Percentiles rank a stretch among this genome's conserved stretches.
phyloP scores from a whole-genome alignment of 257 asterid genomes.

The Thymus mandschuricus region DNA sequence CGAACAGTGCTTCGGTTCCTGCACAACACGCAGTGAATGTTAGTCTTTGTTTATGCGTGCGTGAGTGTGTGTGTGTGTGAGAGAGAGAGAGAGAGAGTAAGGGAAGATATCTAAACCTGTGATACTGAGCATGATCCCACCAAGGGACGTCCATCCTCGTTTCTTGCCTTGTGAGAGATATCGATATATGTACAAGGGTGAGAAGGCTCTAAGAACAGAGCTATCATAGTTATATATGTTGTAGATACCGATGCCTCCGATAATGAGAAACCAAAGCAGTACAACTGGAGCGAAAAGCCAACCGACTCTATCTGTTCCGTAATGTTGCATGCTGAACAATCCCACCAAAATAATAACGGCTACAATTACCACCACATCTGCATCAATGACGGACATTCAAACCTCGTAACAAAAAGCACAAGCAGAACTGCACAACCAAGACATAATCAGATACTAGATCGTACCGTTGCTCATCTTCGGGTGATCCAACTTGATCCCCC shows the following conservation, averaged over 20 bases:
- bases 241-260: conserved; percentile 92
- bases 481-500: conserved; percentile 87
- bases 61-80: too few species aligned
- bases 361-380: conserved; percentile 85
- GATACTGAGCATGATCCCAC: conserved; percentile 97
- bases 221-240: conserved; percentile 76
- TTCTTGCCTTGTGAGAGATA: conserved; percentile 65
- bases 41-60: neutral
- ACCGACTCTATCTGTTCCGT: conserved; percentile 95
- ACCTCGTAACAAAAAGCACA: conserved; percentile 4
- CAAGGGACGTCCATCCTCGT: conserved; percentile 87
- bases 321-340: conserved; percentile 93
- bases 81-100: neutral
- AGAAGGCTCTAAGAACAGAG: conserved; percentile 85
- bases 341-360: conserved; percentile 89
- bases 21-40: conserved; percentile 35
- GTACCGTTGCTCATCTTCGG: conserved; percentile 88
- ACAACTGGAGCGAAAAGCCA: conserved; percentile 98
- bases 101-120: conserved; percentile 59
- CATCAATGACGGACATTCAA: conserved; percentile 35
- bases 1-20: conserved; percentile 99
- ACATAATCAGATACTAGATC: conserved; percentile 20
- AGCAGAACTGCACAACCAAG: conserved; percentile 2
- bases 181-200: conserved; percentile 77
- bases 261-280: conserved; percentile 88